Base-by-base conservation (phyloP, 2,329 filamentous ascomycete genomes). In the Bipolaris cookei region DNA sequence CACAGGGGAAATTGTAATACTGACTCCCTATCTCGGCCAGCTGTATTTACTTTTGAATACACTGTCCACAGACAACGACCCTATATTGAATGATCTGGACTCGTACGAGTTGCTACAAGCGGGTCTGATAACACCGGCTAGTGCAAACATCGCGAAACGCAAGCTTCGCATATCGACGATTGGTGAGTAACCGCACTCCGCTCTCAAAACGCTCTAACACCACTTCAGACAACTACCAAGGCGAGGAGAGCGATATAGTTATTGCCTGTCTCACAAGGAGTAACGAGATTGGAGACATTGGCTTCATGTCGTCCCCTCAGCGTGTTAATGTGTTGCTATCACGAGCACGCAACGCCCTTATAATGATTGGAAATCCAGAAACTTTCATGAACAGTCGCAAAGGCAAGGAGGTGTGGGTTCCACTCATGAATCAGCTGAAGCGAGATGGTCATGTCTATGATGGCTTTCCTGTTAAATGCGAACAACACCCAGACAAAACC, bases 21-120 rank as follows among this genome's bases (percentile, higher is more conserved):
- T 92, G 1, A 90, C 88, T 0, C 90, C 90, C 0, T 92, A 93
- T 63, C 78, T 92, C 0, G 89, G 88, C 0, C 89, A 92, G 62
- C 72, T 92, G 0, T 81, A 77, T 2, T 77, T 88, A 0, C 76
- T 92, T 1, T 72, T 77, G 16, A 79, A 86, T 0, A 78, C 74
- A 0, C 75, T 92, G 4, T 76, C 76, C 4, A 72, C 80, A 8
- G 81, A 87, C 0, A 86, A 85, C 46, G 88, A 92, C 59, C 86
- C 87, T 0, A 74, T 87, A 0, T 75, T 93, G 1, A 90, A 87
- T 62, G 89, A 92, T 48, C 72, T 90, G 1, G 90, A 93, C 61
- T 84, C 83, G 0, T 76, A 79, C 38, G 88, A 90, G 21, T 73
- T 92, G 3, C 75, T 88, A 2, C 77, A 79, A 3, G 88, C 88